phyloP scores from a whole-genome alignment of 2,329 filamentous ascomycete species.

The Pseudogymnoascus destructans region DNA sequence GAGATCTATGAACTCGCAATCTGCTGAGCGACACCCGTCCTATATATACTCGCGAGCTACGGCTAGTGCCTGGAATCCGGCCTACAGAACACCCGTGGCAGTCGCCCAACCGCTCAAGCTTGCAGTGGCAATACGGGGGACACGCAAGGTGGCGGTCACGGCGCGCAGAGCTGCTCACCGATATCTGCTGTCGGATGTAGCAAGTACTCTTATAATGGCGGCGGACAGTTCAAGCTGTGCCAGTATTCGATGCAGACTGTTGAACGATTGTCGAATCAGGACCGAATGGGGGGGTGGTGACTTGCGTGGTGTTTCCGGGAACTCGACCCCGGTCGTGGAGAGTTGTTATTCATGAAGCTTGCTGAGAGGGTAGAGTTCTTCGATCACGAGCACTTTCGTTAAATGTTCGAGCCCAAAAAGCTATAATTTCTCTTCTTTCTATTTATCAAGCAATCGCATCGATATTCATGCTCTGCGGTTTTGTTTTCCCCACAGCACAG shows the following conservation, averaged over 20 bases:
- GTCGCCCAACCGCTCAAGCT: not conserved
- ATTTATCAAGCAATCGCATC: not conserved
- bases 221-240: not conserved
- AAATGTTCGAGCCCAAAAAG: not conserved
- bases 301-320: constrained; percentile 4
- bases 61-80: not conserved
- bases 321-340: too few species aligned
- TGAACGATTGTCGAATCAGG: not conserved
- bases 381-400: not conserved
- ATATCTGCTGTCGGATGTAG: not conserved
- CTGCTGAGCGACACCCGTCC: not conserved
- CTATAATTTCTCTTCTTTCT: not conserved
- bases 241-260: constrained; percentile 2
- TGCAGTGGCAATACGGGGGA: constrained; percentile 1
- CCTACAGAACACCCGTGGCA: not conserved
- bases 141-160: not conserved
- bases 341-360: not conserved
- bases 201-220: constrained; percentile 2
- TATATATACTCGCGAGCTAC: not conserved
- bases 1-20: not conserved
- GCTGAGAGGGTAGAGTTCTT: not conserved
- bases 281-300: not conserved
- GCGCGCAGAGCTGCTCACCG: not conserved
- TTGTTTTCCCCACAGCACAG: not conserved
- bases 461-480: not conserved